Percentiles rank a stretch among this genome's conserved stretches.
These are phyloP conservation scores for Coix lacrymajobi DNA, from an alignment of 176 grass and related monocot species.

Conservation along the genomic window DNA sequence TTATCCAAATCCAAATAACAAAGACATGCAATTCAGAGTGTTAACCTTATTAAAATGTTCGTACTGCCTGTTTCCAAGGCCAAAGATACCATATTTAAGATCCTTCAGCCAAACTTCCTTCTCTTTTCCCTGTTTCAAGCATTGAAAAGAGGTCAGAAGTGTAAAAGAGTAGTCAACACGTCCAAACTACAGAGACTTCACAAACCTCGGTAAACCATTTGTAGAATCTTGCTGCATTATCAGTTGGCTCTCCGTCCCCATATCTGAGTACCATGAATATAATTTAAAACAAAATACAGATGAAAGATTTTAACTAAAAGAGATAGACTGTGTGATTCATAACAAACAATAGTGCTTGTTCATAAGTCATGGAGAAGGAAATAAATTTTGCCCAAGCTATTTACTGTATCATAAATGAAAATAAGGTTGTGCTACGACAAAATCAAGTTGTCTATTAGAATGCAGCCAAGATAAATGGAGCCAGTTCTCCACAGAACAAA, in stretches of 20 bases:
- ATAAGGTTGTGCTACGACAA: background rate
- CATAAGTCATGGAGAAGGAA: background rate
- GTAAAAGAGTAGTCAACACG: background rate
- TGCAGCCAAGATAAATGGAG: background rate
- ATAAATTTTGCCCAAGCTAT: background rate
- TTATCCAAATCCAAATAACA: background rate
- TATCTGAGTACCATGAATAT: constrained; percentile 40
- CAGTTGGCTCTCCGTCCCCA: constrained; percentile 92
- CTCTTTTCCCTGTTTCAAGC: constrained; percentile 58
- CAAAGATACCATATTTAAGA: constrained; percentile 91
- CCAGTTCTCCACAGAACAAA: background rate
- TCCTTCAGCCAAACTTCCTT: constrained; percentile 63
- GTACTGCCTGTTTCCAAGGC: constrained; percentile 88
- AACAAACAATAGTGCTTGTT: background rate
- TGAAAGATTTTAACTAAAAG: background rate
- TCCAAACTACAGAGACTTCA: background rate
- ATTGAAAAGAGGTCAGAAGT: constrained; percentile 9
- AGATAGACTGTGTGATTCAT: background rate
- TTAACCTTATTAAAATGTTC: constrained; percentile 98
- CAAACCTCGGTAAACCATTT: constrained; percentile 96
- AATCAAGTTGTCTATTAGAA: background rate
- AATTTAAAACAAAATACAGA: background rate
- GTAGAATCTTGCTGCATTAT: constrained; percentile 94
- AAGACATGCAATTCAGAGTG: constrained; percentile 1
- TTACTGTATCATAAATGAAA: background rate